Evolutionary conservation across 2,329 filamentous ascomycete genomes (phyloP), one percentile per base, ranked within the genome.

Genomic region (Diaporthe eres): DNA sequence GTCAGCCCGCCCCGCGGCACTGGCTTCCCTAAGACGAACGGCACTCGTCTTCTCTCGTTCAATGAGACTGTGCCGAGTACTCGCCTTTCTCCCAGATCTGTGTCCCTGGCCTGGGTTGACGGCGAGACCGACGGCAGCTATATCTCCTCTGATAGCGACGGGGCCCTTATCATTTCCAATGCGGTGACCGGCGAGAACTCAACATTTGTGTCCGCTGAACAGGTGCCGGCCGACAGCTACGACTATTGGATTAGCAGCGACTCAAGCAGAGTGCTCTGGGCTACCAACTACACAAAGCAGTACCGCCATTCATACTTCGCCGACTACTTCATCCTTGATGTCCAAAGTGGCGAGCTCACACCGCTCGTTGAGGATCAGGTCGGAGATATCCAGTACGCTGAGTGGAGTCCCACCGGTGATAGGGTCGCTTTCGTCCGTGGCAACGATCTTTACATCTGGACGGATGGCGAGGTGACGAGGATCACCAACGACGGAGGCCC

Each of bases 221-320:
- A 90, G 76, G 86, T 94, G 2, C 91, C 91, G 0, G 82, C 85
- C 2, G 87, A 88, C 71, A 85, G 89, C 75, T 84, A 85, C 76
- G 89, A 91, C 58, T 93, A 91, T 81, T 91, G 87, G 84, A 91
- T 94, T 78, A 91, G 90, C 55, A 84, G 90, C 2, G 91, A 93
- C 79, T 85, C 89, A 9, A 87, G 87, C 31, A 88, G 88, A 72
- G 87, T 94, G 0, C 83, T 94, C 25, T 91, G 92, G 84, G 87
- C 92, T 1, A 87, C 90, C 72, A 94, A 94, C 79, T 88, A 90
- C 81, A 94, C 90, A 19, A 92, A 93, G 82, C 89, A 92, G 81
- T 94, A 94, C 80, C 90, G 92, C 1, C 85, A 93, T 83, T 92
- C 92, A 8, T 94, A 92, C 82, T 92, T 91, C 80, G 89, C 92